Evolutionary conservation across 2,329 filamentous ascomycete species (phyloP).

Genomic region (Hypoxylon sp.): DNA sequence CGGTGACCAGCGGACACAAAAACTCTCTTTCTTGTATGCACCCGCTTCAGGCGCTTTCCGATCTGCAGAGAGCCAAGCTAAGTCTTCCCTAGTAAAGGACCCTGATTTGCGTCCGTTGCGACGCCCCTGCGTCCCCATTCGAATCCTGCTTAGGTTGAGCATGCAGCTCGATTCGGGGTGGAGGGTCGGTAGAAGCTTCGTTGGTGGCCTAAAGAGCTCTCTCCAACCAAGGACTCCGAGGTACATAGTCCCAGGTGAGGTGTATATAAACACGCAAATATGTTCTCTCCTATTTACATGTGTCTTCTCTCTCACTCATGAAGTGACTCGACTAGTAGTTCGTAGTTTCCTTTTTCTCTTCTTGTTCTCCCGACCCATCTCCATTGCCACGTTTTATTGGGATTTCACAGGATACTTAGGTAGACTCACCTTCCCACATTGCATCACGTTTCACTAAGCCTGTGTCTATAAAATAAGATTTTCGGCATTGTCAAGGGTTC

Average conservation of each 20-base stretch:
- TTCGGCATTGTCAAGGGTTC: constrained; percentile 19
- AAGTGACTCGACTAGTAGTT: constrained; percentile 30
- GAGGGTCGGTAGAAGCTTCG: constrained; percentile 39
- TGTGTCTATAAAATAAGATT: constrained; percentile 28
- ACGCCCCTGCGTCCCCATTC: constrained; percentile 39
- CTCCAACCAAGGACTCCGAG: constrained; percentile 33
- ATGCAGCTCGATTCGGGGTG: constrained; percentile 29
- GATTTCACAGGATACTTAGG: constrained; percentile 28
- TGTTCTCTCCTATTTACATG: constrained; percentile 14
- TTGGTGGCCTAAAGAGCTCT: constrained; percentile 32
- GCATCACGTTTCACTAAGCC: constrained; percentile 38
- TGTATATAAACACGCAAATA: constrained; percentile 39
- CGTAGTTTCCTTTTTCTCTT: constrained; percentile 15
- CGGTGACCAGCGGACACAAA: constrained; percentile 43
- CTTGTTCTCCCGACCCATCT: constrained; percentile 12
- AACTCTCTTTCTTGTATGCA: constrained; percentile 16
- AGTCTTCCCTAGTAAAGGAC: constrained; percentile 15
- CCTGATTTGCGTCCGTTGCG: constrained; percentile 36
- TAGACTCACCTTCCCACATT: constrained; percentile 31
- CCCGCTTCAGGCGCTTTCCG: constrained; percentile 47
- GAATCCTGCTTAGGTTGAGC: constrained; percentile 24
- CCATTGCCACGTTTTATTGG: constrained; percentile 25
- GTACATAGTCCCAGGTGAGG: constrained; percentile 18
- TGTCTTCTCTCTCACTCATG: constrained; percentile 23
- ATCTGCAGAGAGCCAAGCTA: constrained; percentile 37